Percentiles rank a stretch among this genome's conserved stretches.
Conservation (phyloP, 495 filamentous ascomycete genomes). For the Aspergillus sclerotioniger region DNA sequence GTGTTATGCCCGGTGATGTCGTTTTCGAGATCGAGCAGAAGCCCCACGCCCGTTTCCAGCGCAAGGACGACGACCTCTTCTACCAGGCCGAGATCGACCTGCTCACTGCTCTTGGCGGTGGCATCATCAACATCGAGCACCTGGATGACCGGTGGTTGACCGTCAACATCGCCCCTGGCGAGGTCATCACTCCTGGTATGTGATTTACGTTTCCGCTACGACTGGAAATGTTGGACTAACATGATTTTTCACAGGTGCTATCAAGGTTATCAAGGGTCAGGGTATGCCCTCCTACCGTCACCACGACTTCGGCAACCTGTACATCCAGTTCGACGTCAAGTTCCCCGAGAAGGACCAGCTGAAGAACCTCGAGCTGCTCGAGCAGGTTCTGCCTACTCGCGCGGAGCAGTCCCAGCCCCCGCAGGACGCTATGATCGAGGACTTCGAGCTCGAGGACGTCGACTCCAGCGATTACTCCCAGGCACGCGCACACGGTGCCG, state of each 20-base stretch:
- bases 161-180: slow-evolving; percentile 85
- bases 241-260: slow-evolving; percentile 55
- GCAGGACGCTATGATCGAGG: slow-evolving; percentile 83
- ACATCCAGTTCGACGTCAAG: slow-evolving; percentile 96
- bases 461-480: slow-evolving; percentile 66
- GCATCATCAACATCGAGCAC: slow-evolving; percentile 87
- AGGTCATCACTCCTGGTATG: slow-evolving; percentile 91
- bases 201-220: slow-evolving; percentile 20
- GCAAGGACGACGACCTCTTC: slow-evolving; percentile 94
- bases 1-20: slow-evolving; percentile 88
- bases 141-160: slow-evolving; percentile 95
- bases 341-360: slow-evolving; percentile 70
- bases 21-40: slow-evolving; percentile 98
- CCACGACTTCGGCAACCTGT: slow-evolving; percentile 95
- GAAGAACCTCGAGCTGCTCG: slow-evolving; percentile 60
- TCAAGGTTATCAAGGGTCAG: slow-evolving; percentile 95
- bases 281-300: slow-evolving; percentile 98
- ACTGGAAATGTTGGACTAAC: slow-evolving; percentile 19
- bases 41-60: slow-evolving; percentile 90
- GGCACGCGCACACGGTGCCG: slow-evolving; percentile 67
- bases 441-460: slow-evolving; percentile 77
- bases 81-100: slow-evolving; percentile 95
- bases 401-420: slow-evolving; percentile 60
- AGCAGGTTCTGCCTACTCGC: slow-evolving; percentile 76
- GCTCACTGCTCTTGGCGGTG: slow-evolving; percentile 90